These are phyloP conservation scores for Polytrichum formosum DNA, from an alignment of 225 moss, liverwort and hornwort species.

Conservation along the genomic window DNA sequence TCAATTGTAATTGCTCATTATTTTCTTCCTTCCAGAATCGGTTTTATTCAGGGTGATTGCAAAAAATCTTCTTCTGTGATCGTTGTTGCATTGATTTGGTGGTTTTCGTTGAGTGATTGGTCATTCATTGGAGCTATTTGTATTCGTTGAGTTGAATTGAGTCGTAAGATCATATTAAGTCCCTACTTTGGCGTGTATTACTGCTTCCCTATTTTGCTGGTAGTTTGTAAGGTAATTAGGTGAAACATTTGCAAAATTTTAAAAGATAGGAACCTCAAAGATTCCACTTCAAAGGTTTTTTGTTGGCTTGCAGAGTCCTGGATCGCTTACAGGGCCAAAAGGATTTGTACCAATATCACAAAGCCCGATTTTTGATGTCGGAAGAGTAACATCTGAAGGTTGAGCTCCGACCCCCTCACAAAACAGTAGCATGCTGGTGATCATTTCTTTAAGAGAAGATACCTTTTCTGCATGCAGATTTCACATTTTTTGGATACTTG, in stretches of 20 bases:
- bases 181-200: background rate
- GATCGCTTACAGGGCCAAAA: slow-evolving; percentile 76
- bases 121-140: too few relatives aligned
- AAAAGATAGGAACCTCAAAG: too few relatives aligned
- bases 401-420: background rate
- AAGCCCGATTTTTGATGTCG: slow-evolving; percentile 70
- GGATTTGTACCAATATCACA: slow-evolving; percentile 67
- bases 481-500: too few relatives aligned
- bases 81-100: too few relatives aligned
- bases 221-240: background rate
- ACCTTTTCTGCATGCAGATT: too few relatives aligned
- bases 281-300: background rate
- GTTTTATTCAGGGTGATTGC: too few relatives aligned
- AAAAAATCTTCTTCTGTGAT: too few relatives aligned
- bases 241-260: background rate
- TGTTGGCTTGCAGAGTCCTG: slow-evolving; percentile 70
- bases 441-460: too few relatives aligned
- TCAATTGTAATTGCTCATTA: too few relatives aligned
- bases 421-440: background rate
- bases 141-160: background rate
- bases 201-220: background rate
- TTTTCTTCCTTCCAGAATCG: too few relatives aligned
- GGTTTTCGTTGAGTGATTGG: too few relatives aligned
- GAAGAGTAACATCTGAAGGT: slow-evolving; percentile 75
- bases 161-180: background rate